Base-by-base conservation (phyloP, 129 eudicot species). In the Scalesia atractyloides region DNA sequence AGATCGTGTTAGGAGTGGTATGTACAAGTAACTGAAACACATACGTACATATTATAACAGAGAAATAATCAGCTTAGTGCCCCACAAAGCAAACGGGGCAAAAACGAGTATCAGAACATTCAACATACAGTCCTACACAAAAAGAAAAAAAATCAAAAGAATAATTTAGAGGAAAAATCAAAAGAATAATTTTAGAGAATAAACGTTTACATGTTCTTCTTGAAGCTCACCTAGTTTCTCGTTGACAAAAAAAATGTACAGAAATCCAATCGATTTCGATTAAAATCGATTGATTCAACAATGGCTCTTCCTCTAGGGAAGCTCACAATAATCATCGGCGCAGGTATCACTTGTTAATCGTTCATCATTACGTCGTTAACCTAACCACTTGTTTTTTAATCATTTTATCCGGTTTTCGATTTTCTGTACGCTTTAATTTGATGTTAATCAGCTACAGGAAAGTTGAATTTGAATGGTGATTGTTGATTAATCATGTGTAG, bases 251-350 rank as follows among this genome's bases (percentile, higher is more conserved):
- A 30, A 34, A 15, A 24, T 24, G 30, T 8, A 2, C 48, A n/a
- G 8, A 63, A 63, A n/a, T 63, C 0, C 26, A 63, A 34, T 15
- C 68, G 26, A 9, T 19, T 19, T 9, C 49, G 13, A 60, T 61
- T 58, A 63, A n/a, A n/a, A n/a, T n/a, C n/a, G n/a, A n/a, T n/a
- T n/a, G n/a, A n/a, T n/a, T 77, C 66, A 75, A 64, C 72, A 15
- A 91, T 91, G 97, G 86, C 96, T 17, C 92, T 91, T 64, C 75
- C 96, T 70, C 76, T 89, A 9, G 96, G 87, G 76, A 89, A 87
- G 86, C 86, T 92, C 56, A 77, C 84, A 9, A 58, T 89, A 74
- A 66, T 92, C 70, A 82, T 89, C 60, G 98, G 98, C 48, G 98
- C 98, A 79, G 98, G 96, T 89, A 12, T 56, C 12, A n/a, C 15